Base-by-base conservation (phyloP, 2,329 filamentous ascomycete species). In the Penicillium sp. region DNA sequence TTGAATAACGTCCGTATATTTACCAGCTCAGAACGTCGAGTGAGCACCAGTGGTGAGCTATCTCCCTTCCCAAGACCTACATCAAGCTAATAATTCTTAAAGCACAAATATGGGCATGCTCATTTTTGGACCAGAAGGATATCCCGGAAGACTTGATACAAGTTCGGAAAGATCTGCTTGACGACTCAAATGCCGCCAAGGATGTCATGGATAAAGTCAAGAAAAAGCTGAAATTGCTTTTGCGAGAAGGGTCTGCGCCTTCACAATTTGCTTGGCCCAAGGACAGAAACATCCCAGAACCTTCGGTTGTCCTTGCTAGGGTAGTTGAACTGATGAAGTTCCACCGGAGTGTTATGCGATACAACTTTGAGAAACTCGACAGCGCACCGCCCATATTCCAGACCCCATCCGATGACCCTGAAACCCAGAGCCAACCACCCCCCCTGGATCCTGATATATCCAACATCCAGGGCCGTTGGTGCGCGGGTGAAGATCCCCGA, bases 201-300 rank as follows among this genome's bases (percentile, higher is more conserved):
- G 94, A 99, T 72, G 92, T 96, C 70, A 99, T 97, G 90, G 95
- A 99, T 77, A 97, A 96, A 76, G 94, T 99, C 55, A 99, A 99
- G 82, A 99, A 99, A 84, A 97, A 96, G 85, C 83, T 99, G 29
- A 99, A 99, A 78, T 88, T 91, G 1, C 82, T 99, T 21, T 77
- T 99, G 57, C 87, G 94, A 31, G 90, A 96, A 73, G 94, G 93
- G n/a, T 90, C 94, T 69, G 90, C 93, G 1, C 94, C 94, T 10
- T 87, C 93, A 19, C 92, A 99, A 69, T 99, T 99, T 71, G 91
- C 94, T n/a, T 99, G 94, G 94, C 94, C 94, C 2, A 85, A 86
- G 64, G 86, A 91, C 41, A 65, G 57, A 44, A 93, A 94, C 63
- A 94, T 94, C 76, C 91, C 92, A 2, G 94, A 99, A 72, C 94